Conservation (phyloP, 805 yeast genomes). For the Metschnikowia vanudenii region DNA sequence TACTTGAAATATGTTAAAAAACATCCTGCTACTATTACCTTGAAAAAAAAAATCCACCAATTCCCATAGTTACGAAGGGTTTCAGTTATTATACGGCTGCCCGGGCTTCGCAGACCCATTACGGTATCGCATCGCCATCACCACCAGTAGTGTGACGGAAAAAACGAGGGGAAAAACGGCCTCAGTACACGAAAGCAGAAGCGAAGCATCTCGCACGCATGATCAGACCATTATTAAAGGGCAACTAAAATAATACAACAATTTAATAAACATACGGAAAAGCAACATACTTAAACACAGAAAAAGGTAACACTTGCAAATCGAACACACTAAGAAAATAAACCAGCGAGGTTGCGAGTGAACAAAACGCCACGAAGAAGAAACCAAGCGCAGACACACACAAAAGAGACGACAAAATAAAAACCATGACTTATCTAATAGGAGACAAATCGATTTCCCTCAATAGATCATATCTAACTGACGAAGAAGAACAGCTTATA, state of each 20-base stretch:
- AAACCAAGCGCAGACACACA: not conserved
- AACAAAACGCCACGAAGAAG: not conserved
- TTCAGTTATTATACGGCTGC: not conserved
- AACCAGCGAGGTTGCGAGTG: too few species aligned
- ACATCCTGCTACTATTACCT: too few species aligned
- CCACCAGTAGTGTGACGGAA: constrained; percentile 10
- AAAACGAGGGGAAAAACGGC: constrained; percentile 12
- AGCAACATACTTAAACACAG: too few species aligned
- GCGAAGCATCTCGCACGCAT: constrained; percentile 1
- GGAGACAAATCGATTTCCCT: constrained; percentile 33
- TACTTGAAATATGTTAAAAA: too few species aligned
- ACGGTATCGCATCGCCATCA: not conserved
- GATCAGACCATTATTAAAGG: not conserved
- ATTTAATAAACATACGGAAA: too few species aligned
- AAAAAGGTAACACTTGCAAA: too few species aligned
- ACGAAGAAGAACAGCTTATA: constrained; percentile 28
- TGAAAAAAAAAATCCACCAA: too few species aligned
- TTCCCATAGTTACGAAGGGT: too few species aligned
- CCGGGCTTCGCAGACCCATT: not conserved
- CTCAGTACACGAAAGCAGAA: not conserved
- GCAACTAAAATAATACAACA: too few species aligned
- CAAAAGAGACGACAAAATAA: not conserved
- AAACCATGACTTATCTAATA: constrained; percentile 38
- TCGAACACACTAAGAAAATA: too few species aligned
- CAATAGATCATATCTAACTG: constrained; percentile 19